Conservation (phyloP, 768 basidiomycete species). For the Xerocomellus intermedius region DNA sequence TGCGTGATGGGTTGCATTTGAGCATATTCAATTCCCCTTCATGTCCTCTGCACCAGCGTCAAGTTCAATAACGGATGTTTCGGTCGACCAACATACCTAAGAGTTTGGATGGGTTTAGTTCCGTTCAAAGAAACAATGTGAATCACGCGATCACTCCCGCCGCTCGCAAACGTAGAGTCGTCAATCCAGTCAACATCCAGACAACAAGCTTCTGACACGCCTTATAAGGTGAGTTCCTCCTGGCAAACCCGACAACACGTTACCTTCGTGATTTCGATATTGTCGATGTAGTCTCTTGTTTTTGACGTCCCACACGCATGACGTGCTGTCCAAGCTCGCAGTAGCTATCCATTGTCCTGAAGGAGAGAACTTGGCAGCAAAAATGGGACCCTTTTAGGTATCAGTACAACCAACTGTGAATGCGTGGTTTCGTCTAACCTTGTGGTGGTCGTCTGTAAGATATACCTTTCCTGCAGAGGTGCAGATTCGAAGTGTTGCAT, state of each 20-base stretch:
- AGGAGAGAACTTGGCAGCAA: constrained; percentile 73
- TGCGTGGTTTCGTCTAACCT: constrained; percentile 42
- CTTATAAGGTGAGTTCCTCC: constrained; percentile 4
- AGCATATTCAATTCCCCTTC: constrained; percentile 76
- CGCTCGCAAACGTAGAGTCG: constrained; percentile 67
- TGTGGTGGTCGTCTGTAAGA: constrained; percentile 60
- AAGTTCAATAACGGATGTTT: background rate
- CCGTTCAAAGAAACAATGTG: constrained; percentile 58
- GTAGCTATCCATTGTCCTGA: constrained; percentile 71
- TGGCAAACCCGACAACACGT: constrained; percentile 6
- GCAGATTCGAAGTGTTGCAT: constrained; percentile 67
- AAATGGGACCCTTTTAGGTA: constrained; percentile 68
- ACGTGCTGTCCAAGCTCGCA: constrained; percentile 74
- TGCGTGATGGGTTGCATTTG: constrained; percentile 62
- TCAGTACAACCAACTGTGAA: constrained; percentile 14
- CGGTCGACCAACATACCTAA: constrained; percentile 47
- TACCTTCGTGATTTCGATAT: constrained; percentile 67
- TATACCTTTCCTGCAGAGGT: constrained; percentile 60
- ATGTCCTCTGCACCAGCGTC: constrained; percentile 54
- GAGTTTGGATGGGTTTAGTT: constrained; percentile 54
- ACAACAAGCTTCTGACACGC: constrained; percentile 58
- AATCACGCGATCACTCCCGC: constrained; percentile 66
- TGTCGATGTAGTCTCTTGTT: constrained; percentile 60
- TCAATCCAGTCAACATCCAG: constrained; percentile 80
- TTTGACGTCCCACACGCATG: constrained; percentile 76